phyloP scores from a whole-genome alignment of 2,329 filamentous ascomycete species.

The Talaromyces amestolkiae region DNA sequence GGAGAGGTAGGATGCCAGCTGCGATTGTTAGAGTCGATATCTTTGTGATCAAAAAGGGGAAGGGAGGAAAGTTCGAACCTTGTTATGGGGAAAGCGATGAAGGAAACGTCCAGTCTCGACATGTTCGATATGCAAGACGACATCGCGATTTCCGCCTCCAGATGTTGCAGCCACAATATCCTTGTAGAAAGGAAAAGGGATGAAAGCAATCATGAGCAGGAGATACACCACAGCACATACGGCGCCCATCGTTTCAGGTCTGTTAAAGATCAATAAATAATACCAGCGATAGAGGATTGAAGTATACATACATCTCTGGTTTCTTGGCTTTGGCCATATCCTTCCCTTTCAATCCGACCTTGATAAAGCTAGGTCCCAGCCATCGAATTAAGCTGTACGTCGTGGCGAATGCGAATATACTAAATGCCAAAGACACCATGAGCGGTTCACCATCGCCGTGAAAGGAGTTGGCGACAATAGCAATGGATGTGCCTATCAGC shows the following conservation, averaged over 20 bases:
- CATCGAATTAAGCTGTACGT: slow-evolving; percentile 86
- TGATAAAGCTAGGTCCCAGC: slow-evolving; percentile 87
- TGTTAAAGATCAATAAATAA: slow-evolving; percentile 30
- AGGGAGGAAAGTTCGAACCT: slow-evolving; percentile 54
- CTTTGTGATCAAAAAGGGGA: neutral
- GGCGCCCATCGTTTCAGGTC: slow-evolving; percentile 93
- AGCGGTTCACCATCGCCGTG: slow-evolving; percentile 83
- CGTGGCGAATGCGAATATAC: slow-evolving; percentile 75
- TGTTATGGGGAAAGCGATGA: slow-evolving; percentile 90
- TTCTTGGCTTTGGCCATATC: slow-evolving; percentile 78
- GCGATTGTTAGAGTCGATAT: slow-evolving; percentile 11
- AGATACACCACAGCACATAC: slow-evolving; percentile 91
- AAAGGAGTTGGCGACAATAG: slow-evolving; percentile 74
- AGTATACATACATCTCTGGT: slow-evolving; percentile 64
- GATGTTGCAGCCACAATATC: slow-evolving; percentile 94
- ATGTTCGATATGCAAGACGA: slow-evolving; percentile 69
- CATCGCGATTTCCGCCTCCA: slow-evolving; percentile 86
- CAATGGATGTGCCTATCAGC: slow-evolving; percentile 66
- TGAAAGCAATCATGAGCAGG: slow-evolving; percentile 82
- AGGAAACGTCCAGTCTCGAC: slow-evolving; percentile 80
- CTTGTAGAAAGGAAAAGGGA: slow-evolving; percentile 97
- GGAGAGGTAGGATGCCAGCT: slow-evolving; percentile 93
- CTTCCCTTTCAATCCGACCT: slow-evolving; percentile 80
- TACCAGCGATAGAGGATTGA: neutral
- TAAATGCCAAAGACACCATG: slow-evolving; percentile 82